Evolutionary conservation across 805 yeast species (phyloP), one percentile per base, ranked within the genome.

Genomic region (Metschnikowia dekortorum): DNA sequence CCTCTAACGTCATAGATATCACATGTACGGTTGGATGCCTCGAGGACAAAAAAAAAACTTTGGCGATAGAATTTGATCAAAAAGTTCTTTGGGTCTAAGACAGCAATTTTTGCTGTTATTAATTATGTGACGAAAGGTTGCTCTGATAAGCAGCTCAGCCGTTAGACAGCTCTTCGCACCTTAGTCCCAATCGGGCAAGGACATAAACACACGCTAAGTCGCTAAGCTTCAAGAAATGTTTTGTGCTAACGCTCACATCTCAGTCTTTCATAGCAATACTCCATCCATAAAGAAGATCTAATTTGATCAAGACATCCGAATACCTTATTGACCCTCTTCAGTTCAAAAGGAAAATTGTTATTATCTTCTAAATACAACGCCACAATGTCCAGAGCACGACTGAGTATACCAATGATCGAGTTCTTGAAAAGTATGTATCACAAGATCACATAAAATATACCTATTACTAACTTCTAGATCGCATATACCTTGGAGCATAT

Each of bases 401-500:
- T 51, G 57, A 49, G 49, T 10, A 59, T 71, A n/a, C 74, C 76
- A 35, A 61, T 72, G 49, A 65, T 73, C 26, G 78, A 73, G 65
- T 73, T 73, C 57, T 66, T 73, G 52, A 71, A 70, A 55, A 71
- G 76, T 72, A 67, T 53, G 77, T 72, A 51, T 13, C 18, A 35
- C 29, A 35, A 35, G 13, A 35, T 11, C 8, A 11, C 33, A n/a
- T 14, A 8, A 10, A 10, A n/a, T 8, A 4, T 14, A 38, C 5
- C 6, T 28, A 30, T 13, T 58, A 67, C 69, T 68, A 65, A 67
- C 72, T 30, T 7, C 43, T 53, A 73, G 76, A 71, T 53, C 83
- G 96, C 50, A 87, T 92, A 31, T 94, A 94, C 63, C 80, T 92
- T 8, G 97, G 96, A 5, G 95, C 96, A 4, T 91, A 82, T 64